Base-by-base conservation (phyloP, 169 alveolate genomes). In the Plasmodium inui region DNA sequence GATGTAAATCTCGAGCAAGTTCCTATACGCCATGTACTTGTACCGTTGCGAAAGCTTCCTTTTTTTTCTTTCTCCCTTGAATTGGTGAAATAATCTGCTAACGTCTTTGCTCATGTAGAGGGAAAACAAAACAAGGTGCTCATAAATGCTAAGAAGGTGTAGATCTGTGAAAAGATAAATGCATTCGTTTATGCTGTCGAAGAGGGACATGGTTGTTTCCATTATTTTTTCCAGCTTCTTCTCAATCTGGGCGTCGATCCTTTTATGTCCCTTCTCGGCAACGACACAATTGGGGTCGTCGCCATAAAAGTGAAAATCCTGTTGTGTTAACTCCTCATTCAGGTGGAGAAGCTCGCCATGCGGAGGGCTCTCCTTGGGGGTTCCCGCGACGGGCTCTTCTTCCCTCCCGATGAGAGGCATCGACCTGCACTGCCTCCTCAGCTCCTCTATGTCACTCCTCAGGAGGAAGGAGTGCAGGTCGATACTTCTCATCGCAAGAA, bases 1-100 rank as follows among this genome's bases (percentile, higher is more conserved):
- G 14, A 89, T 89, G 73, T 89, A 89, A n/a, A 79, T 44, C 50
- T 89, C 94, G 67, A 89, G 72, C 44, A 89, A 89, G 72, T 73
- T 89, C 82, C 94, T 79, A 41, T 89, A 89, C n/a, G 67, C 72
- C 94, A 89, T 89, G 79, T 89, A 67, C 71, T 79, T 79, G 50
- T 89, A 89, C 46, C 82, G 90, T 6, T 57, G 7, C 34, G 82
- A 57, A 39, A n/a, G 26, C 2, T 80, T 89, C 67, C 79, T 89
- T 70, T 89, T 88, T 70, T 89, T 88, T 89, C 79, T 89, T 89
- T 89, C 89, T 79, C 34, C 70, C 79, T 89, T 89, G 41, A 78
- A 37, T 1, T 26, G 22, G 79, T 70, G 39, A 79, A 79, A 79
- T 19, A 89, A 22, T 5, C 46, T 89, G 82, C 72, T 61, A 34